Evolutionary conservation across 2,329 filamentous ascomycete species (phyloP), one percentile per base, ranked within the genome.

Genomic region (Amphichorda felina): DNA sequence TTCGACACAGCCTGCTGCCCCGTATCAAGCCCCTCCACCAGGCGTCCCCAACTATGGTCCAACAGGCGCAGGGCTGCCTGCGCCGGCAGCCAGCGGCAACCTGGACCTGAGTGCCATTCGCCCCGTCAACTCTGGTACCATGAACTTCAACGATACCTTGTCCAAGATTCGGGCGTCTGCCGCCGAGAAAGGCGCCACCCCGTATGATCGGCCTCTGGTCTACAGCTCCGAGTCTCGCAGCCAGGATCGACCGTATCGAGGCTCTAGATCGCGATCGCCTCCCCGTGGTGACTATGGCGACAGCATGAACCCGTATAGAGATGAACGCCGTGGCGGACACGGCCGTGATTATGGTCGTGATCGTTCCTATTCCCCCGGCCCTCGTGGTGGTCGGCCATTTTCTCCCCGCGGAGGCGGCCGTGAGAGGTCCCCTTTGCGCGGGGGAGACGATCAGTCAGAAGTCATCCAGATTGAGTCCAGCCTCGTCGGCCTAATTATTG

Each of bases 401-500:
- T 81, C 77, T 30, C 77, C 80, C 27, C 66, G 66, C 40, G 57
- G 57, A 36, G 66, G 64, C 44, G 67, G 66, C 28, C 59, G 72
- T 47, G 72, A 79, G 38, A 66, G 77, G 36, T 79, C 76, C 26
- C 75, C 78, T 16, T 59, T 69, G 15, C 53, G 63, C 34, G 42
- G 60, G 28, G 42, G 60, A 29, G 77, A 82, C 46, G 82, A 86
- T 45, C 82, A 79, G 49, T 72, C 74, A 17, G 87, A 94, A 60
- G 82, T 80, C 17, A 87, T 94, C 45, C 74, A 82, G 48, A 86
- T 94, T 49, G 86, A 94, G 53, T 86, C 84, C 16, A 83, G 78
- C 48, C 70, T 94, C 33, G 87, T 94, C 35, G 87, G 87, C 29
- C 67, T 94, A 24, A 93, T 94, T 50, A 94, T 94, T 51, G 87